Evolutionary conservation across 495 filamentous ascomycete genomes (phyloP).

Genomic region (Tuber aestivum): DNA sequence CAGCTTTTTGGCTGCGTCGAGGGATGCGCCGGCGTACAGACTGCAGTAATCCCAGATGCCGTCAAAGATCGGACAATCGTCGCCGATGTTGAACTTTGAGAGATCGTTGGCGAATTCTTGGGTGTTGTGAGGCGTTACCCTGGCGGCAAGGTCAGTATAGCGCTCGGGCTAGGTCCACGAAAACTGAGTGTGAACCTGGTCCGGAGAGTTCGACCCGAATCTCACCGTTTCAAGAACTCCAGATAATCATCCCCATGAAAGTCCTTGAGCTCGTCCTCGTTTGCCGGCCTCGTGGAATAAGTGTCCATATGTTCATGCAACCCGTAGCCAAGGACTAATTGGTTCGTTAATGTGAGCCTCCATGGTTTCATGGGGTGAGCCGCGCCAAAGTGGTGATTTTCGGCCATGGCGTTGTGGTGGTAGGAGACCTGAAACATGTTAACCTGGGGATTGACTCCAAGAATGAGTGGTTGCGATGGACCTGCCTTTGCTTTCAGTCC

Average conservation of each 20-base stretch:
- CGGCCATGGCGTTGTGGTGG: conserved; percentile 91
- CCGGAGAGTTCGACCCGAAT: conserved; percentile 48
- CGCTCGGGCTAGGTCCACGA: not conserved
- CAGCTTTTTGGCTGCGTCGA: conserved; percentile 90
- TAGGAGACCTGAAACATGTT: conserved; percentile 65
- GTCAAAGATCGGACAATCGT: conserved; percentile 97
- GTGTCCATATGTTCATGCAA: conserved; percentile 95
- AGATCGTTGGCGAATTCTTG: conserved; percentile 84
- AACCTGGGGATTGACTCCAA: not conserved
- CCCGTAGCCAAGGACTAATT: conserved; percentile 86
- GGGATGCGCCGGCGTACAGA: conserved; percentile 92
- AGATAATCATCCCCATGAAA: conserved; percentile 90
- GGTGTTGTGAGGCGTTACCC: conserved; percentile 96
- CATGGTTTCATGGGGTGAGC: conserved; percentile 98
- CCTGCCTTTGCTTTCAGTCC: conserved; percentile 12
- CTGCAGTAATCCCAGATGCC: conserved; percentile 97
- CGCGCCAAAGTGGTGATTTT: conserved; percentile 90
- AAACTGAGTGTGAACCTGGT: conserved; percentile 22
- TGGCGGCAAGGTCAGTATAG: not conserved
- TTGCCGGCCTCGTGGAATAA: conserved; percentile 73
- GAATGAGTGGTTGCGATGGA: not conserved
- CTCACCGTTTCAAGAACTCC: conserved; percentile 65
- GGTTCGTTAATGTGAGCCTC: conserved; percentile 90
- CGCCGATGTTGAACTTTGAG: conserved; percentile 92
- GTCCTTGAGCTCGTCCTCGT: conserved; percentile 74